These are phyloP conservation scores for Termitomyces heimii DNA, from an alignment of 768 basidiomycete genomes.

Conservation along the genomic window DNA sequence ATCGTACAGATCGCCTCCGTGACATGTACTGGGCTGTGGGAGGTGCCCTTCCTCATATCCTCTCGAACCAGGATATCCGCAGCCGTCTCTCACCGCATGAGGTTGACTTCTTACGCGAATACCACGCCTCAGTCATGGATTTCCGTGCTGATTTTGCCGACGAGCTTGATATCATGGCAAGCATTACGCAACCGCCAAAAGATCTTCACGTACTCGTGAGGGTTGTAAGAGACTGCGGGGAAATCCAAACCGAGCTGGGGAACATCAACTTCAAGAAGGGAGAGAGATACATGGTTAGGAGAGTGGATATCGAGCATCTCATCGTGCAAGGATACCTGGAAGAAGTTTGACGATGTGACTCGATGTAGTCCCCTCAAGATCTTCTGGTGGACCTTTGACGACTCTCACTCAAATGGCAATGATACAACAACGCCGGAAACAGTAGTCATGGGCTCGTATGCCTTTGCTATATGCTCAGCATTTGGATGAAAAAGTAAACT, in stretches of 20 bases:
- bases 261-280: slow-evolving; percentile 88
- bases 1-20: slow-evolving; percentile 76
- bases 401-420: background rate
- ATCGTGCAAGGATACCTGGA: slow-evolving; percentile 93
- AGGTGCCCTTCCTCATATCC: slow-evolving; percentile 80
- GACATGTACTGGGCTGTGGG: slow-evolving; percentile 89
- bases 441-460: background rate
- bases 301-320: slow-evolving; percentile 89
- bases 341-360: slow-evolving; percentile 45
- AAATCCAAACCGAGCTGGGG: slow-evolving; percentile 88
- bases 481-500: background rate
- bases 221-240: slow-evolving; percentile 85
- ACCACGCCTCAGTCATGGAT: slow-evolving; percentile 75
- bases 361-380: no score
- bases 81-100: slow-evolving; percentile 74
- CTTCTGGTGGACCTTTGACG: background rate
- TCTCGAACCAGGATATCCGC: slow-evolving; percentile 61
- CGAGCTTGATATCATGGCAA: slow-evolving; percentile 82
- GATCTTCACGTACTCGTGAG: slow-evolving; percentile 85
- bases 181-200: slow-evolving; percentile 78
- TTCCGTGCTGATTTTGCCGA: slow-evolving; percentile 82
- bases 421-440: background rate
- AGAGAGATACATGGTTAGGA: slow-evolving; percentile 81
- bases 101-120: slow-evolving; percentile 49
- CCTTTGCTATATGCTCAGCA: background rate